phyloP scores from a whole-genome alignment of 768 basidiomycete genomes.

The Leccinum olivaceopallidum region DNA sequence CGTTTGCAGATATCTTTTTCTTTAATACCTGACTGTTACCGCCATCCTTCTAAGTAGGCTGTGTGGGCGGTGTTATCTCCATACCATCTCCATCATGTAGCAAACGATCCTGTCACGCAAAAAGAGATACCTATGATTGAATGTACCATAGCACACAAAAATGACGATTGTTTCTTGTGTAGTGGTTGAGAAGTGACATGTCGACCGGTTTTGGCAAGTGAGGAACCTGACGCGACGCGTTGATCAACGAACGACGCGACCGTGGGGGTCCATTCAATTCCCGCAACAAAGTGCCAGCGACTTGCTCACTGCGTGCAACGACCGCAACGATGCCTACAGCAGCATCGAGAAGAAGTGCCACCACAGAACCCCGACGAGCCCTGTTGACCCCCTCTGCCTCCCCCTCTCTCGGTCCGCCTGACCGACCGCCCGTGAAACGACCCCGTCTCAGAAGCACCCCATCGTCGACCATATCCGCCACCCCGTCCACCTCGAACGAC shows the following conservation, averaged over 20 bases:
- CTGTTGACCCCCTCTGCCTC: conserved; percentile 31
- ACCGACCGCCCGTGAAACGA: conserved; percentile 49
- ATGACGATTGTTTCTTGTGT: conserved; percentile 4
- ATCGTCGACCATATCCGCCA: conserved; percentile 42
- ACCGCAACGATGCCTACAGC: conserved; percentile 15
- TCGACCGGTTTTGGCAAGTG: conserved; percentile 15
- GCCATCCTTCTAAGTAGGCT: conserved; percentile 4
- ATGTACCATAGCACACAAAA: conserved; percentile 19
- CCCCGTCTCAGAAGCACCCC: conserved; percentile 48
- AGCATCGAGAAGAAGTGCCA: not conserved
- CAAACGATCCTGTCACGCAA: not conserved
- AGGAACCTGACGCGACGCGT: conserved; percentile 13
- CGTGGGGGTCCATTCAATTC: not conserved
- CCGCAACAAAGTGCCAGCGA: conserved; percentile 2
- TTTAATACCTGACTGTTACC: not conserved
- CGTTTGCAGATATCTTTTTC: conserved; percentile 9
- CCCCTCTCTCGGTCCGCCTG: conserved; percentile 31
- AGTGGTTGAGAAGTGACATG: not conserved
- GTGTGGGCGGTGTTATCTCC: conserved; percentile 11
- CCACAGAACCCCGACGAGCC: conserved; percentile 13
- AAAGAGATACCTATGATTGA: conserved; percentile 17
- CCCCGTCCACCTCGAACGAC: conserved; percentile 29
- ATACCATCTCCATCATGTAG: conserved; percentile 17
- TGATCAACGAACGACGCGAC: conserved; percentile 8
- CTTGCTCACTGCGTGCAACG: conserved; percentile 11